A percentile compares a stretch with the other conserved stretches of the same genome.
Conservation (phyloP, 306 rosid genomes). For the Arachis hypogaea region DNA sequence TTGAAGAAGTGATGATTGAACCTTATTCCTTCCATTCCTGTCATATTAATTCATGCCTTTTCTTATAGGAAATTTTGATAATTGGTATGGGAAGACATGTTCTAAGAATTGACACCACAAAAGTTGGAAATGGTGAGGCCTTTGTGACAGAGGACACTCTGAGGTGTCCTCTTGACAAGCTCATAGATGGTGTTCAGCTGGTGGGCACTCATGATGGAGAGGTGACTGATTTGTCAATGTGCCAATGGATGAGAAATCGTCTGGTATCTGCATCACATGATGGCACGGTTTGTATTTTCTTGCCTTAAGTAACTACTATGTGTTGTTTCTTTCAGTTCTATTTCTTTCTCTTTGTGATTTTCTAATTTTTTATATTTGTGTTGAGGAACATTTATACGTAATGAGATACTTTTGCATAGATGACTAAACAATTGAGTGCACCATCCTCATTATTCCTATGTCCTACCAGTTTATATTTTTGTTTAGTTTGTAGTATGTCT, state of each 20-base stretch:
- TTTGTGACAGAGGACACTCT: slow-evolving; percentile 78
- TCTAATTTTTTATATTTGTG: not conserved
- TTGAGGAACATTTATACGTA: not conserved
- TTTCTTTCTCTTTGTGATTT: not conserved
- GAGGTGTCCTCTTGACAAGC: slow-evolving; percentile 79
- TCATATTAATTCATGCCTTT: slow-evolving; percentile 38
- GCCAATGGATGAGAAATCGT: slow-evolving; percentile 99
- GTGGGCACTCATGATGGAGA: slow-evolving; percentile 94
- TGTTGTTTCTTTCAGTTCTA: not conserved
- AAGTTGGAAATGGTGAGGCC: slow-evolving; percentile 76
- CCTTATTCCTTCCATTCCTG: slow-evolving; percentile 28
- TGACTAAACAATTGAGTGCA: not conserved
- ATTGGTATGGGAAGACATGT: slow-evolving; percentile 88
- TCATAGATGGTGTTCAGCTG: slow-evolving; percentile 90
- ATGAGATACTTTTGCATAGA: not conserved
- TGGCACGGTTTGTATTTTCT: slow-evolving; percentile 76
- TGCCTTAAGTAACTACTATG: slow-evolving; percentile 14
- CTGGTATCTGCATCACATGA: slow-evolving; percentile 94
- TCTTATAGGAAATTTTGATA: slow-evolving; percentile 82
- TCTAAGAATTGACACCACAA: slow-evolving; percentile 88
- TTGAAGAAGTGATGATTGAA: slow-evolving; percentile 27
- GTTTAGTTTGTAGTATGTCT: slow-evolving; percentile 27
- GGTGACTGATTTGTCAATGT: slow-evolving; percentile 96
- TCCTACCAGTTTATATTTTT: slow-evolving; percentile 16
- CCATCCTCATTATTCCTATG: slow-evolving; percentile 17